Evolutionary conservation across 2,329 filamentous ascomycete species (phyloP).

Genomic region (Fusarium subglutinans): DNA sequence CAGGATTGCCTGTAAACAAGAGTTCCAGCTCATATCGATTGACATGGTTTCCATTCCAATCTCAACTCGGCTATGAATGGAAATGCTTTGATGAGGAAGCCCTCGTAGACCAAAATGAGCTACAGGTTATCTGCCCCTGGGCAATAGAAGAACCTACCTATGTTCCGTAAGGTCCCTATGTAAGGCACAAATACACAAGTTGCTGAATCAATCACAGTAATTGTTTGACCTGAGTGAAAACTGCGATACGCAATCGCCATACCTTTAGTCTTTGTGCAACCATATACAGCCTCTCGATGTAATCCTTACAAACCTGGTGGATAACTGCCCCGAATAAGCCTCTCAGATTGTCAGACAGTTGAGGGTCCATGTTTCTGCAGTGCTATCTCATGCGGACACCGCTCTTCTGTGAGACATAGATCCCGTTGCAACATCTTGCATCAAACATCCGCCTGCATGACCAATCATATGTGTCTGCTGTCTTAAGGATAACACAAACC

Average conservation of each 20-base stretch:
- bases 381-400: background rate
- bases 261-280: background rate
- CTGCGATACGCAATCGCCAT: background rate
- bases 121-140: background rate
- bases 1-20: background rate
- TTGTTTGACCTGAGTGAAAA: background rate
- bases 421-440: conserved; percentile 5
- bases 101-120: background rate
- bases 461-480: background rate
- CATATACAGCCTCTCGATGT: background rate
- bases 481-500: background rate
- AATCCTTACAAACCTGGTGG: background rate
- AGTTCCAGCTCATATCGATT: background rate
- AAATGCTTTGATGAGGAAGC: background rate
- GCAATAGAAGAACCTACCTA: background rate
- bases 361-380: conserved; percentile 7
- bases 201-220: background rate
- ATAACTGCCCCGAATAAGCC: background rate
- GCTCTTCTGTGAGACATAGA: conserved; percentile 14
- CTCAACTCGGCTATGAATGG: background rate
- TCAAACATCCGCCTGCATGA: background rate
- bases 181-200: background rate
- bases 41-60: background rate
- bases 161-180: too few relatives aligned
- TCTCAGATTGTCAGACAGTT: background rate